Evolutionary conservation across 2,329 filamentous ascomycete genomes (phyloP).

Genomic region (Seiridium unicorne): DNA sequence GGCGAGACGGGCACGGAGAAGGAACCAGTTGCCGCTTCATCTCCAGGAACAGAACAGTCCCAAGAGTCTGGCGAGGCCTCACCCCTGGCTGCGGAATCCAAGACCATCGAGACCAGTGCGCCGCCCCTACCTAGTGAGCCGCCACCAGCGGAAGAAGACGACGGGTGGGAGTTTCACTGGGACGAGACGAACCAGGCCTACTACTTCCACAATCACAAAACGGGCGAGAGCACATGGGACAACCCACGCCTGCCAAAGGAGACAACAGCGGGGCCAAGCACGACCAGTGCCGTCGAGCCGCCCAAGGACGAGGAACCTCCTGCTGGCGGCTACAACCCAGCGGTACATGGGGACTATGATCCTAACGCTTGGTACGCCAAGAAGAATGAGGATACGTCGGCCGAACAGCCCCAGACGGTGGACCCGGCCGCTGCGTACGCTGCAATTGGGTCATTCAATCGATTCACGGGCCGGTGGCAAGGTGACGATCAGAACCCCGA

Average conservation of each 20-base stretch:
- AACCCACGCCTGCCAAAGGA: slow-evolving; percentile 70
- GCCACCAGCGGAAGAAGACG: slow-evolving; percentile 50
- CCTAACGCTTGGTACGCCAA: slow-evolving; percentile 92
- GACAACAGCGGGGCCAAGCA: slow-evolving; percentile 20
- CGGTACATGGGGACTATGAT: slow-evolving; percentile 95
- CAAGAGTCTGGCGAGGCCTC: slow-evolving; percentile 19
- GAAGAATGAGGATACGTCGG: slow-evolving; percentile 37
- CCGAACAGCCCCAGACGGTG: slow-evolving; percentile 30
- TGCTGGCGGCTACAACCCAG: slow-evolving; percentile 85
- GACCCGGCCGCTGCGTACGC: slow-evolving; percentile 52
- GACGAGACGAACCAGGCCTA: slow-evolving; percentile 66
- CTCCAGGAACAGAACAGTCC: slow-evolving; percentile 12
- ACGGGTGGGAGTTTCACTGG: slow-evolving; percentile 82
- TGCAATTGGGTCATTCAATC: slow-evolving; percentile 79
- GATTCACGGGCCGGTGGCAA: slow-evolving; percentile 86
- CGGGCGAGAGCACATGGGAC: slow-evolving; percentile 75
- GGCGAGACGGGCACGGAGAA: not conserved
- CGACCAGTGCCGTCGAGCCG: slow-evolving; percentile 21
- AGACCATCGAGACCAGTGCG: slow-evolving; percentile 29
- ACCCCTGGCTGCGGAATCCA: slow-evolving; percentile 11
- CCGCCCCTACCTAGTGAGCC: slow-evolving; percentile 28
- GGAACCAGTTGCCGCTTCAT: not conserved
- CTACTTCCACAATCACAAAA: slow-evolving; percentile 85
- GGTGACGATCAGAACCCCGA: slow-evolving; percentile 65
- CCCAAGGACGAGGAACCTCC: slow-evolving; percentile 37